Base-by-base conservation (phyloP, 352 stramenopile species). In the Lagenidium giganteum region DNA sequence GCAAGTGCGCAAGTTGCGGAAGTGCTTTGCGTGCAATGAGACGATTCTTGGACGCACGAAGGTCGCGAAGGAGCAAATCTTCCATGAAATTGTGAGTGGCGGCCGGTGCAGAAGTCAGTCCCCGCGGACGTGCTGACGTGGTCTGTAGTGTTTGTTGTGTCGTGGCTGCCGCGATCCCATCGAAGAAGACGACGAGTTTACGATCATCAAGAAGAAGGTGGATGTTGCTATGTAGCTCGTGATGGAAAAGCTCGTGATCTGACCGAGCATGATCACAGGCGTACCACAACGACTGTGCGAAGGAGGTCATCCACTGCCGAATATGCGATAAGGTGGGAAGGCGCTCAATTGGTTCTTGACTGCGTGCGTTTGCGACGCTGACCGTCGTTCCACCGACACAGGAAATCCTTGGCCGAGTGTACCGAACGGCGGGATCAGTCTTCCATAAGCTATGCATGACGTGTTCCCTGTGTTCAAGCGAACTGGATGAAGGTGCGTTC, bases 391-490 rank as follows among this genome's bases (percentile, higher is more conserved):
- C 20, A 18, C 42, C 13, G 26, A 42, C n/a, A 18, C 40, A 83
- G 66, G 79, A 92, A 61, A 87, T 92, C 29, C 65, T 92, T 24
- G 79, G 79, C 2, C 71, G 76, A 21, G 69, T 83, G 42, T 85
- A 92, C 39, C 78, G 81, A 20, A 71, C 65, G 42, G 79, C 59
- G 0, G 73, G 77, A 23, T 51, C 54, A 2, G 66, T 65, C 3
- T 92, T 88, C 61, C 79, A 92, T 50, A 83, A 83, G 34, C 62
- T 87, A 12, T 92, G 79, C 39, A 88, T 92, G 74, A 39, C 81
- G 23, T 92, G 79, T 53, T 80, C 74, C 0, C 53, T 71, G 24
- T 92, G 76, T 53, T 58, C 72, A 18, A 86, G 89, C 48, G 54
- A 83, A 12, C 54, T 77, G 1, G 72, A 80, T 53, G 76, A 92